These are phyloP conservation scores for Penicillium fuscoglaucum DNA, from an alignment of 2,329 filamentous ascomycete species.

Conservation along the genomic window DNA sequence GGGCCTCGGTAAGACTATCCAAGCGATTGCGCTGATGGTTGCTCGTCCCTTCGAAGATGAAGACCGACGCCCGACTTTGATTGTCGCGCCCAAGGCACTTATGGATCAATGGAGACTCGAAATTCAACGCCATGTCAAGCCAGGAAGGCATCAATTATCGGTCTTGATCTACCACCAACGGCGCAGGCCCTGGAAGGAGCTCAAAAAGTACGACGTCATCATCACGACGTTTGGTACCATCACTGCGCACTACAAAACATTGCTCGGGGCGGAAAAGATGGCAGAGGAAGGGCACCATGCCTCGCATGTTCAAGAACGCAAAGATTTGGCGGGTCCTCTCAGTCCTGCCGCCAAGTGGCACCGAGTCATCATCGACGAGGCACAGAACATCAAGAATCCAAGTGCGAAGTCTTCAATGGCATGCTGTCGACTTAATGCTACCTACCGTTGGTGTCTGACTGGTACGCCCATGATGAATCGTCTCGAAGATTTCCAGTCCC, in stretches of 20 bases:
- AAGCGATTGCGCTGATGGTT: constrained; percentile 75
- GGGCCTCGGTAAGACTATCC: constrained; percentile 83
- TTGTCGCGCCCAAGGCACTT: constrained; percentile 76
- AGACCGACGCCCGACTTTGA: constrained; percentile 71
- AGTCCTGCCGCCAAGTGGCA: constrained; percentile 63
- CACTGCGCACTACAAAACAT: constrained; percentile 64
- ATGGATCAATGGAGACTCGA: constrained; percentile 84
- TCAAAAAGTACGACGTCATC: constrained; percentile 70
- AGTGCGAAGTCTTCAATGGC: constrained; percentile 62
- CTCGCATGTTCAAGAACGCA: constrained; percentile 1
- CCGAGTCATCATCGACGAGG: constrained; percentile 74
- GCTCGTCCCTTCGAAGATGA: constrained; percentile 61
- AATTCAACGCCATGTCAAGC: constrained; percentile 68
- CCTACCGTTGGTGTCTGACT: constrained; percentile 71
- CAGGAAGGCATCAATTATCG: constrained; percentile 56
- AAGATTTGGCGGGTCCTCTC: constrained; percentile 47
- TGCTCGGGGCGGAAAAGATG: constrained; percentile 54
- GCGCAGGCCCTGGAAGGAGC: constrained; percentile 57
- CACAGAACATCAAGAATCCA: constrained; percentile 78
- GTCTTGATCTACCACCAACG: constrained; percentile 69
- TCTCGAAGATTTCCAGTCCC: constrained; percentile 72
- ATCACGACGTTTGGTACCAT: constrained; percentile 77
- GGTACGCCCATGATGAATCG: constrained; percentile 90
- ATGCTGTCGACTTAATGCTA: constrained; percentile 58
- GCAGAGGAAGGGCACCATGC: constrained; percentile 47